Evolutionary conservation across 148 eudicot species (phyloP).

Genomic region (Chenopodium album): DNA sequence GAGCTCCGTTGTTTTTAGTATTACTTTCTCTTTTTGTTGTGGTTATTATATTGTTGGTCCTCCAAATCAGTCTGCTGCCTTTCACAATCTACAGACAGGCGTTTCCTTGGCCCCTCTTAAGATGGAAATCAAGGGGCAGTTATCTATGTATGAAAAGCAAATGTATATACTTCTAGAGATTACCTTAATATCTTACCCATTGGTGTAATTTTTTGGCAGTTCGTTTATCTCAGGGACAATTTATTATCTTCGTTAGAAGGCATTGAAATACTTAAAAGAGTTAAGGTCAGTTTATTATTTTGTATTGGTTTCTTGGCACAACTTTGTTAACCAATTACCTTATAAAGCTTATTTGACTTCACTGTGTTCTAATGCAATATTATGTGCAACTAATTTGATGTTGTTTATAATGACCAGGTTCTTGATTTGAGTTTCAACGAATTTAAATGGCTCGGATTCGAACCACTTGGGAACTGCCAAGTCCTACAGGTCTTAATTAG

Average conservation of each 20-base stretch:
- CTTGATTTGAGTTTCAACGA: conserved; percentile 98
- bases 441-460: conserved; percentile 95
- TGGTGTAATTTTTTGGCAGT: conserved; percentile 52
- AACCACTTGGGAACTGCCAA: conserved; percentile 89
- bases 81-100: neutral
- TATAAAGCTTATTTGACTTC: neutral
- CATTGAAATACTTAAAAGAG: conserved; percentile 76
- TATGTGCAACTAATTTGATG: conserved; percentile 4
- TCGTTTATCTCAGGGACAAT: conserved; percentile 97
- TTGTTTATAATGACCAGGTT: conserved; percentile 51
- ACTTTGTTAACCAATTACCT: neutral
- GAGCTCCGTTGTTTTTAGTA: neutral
- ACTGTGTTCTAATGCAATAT: neutral
- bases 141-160: neutral
- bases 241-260: conserved; percentile 83
- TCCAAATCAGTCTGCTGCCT: neutral
- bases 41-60: neutral
- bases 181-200: neutral
- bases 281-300: conserved; percentile 61
- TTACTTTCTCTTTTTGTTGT: neutral
- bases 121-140: neutral
- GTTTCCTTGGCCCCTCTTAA: neutral
- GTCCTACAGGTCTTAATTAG: conserved; percentile 65
- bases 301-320: neutral
- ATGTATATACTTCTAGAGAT: neutral